phyloP scores from a whole-genome alignment of 1,139 yeast species.

The Sugiyamaella neomexicana region DNA sequence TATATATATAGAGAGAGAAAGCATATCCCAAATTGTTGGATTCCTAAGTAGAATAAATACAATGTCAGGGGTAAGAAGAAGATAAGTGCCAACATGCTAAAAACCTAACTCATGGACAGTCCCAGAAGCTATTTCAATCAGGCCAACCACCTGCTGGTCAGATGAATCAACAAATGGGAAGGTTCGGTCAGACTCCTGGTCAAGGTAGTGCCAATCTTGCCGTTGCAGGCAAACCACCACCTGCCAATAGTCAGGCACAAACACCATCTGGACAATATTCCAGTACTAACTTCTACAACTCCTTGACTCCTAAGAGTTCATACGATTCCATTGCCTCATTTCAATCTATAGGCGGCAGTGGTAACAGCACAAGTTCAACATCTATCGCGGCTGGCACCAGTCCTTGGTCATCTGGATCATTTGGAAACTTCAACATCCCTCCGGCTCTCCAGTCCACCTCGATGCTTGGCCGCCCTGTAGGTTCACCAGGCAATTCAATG shows the following conservation, averaged over 20 bases:
- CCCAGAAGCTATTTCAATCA: conserved; percentile 1
- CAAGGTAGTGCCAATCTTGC: background rate
- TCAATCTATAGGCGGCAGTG: conserved; percentile 19
- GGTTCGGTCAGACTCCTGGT: background rate
- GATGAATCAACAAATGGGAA: conserved; percentile 2
- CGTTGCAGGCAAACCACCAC: background rate
- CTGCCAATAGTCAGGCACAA: background rate
- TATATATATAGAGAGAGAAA: background rate
- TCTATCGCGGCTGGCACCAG: conserved; percentile 12
- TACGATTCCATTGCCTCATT: conserved; percentile 25
- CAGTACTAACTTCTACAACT: conserved; percentile 21
- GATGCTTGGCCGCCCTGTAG: background rate
- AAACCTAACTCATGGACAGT: background rate
- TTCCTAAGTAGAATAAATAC: background rate
- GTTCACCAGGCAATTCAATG: background rate
- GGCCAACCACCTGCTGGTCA: background rate
- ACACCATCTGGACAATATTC: conserved; percentile 7
- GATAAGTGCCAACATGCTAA: background rate
- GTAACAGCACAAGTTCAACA: conserved; percentile 3
- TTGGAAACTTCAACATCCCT: conserved; percentile 20
- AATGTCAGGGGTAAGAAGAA: conserved; percentile 7
- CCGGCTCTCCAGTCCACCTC: conserved; percentile 4
- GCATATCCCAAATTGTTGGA: background rate
- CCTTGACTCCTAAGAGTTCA: conserved; percentile 28
- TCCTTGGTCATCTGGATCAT: conserved; percentile 21